These are phyloP conservation scores for Cylindrotheca closterium DNA, from an alignment of 108 stramenopile genomes.

Conservation along the genomic window DNA sequence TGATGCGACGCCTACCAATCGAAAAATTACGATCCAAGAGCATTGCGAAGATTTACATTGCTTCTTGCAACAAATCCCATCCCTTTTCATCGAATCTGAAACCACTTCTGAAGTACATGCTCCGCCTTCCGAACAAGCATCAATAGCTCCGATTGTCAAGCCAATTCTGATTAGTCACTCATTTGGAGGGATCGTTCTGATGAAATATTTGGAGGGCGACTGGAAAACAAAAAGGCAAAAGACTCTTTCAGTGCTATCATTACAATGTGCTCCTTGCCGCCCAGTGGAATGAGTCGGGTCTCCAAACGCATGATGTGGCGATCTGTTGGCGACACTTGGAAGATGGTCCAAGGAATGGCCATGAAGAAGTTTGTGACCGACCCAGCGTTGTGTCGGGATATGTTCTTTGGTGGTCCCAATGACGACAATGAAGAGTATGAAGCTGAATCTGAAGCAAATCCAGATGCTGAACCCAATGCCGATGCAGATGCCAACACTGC, in stretches of 20 bases:
- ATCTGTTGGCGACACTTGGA: conserved; percentile 40
- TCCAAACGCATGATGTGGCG: conserved; percentile 40
- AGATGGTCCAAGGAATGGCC: conserved; percentile 56
- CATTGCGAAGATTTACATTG: conserved; percentile 44
- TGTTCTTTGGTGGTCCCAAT: conserved; percentile 70
- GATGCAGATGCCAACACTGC: too few species aligned
- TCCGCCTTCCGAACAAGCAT: too few species aligned
- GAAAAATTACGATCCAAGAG: conserved; percentile 47
- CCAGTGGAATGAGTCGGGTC: conserved; percentile 70
- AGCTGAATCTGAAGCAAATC: too few species aligned
- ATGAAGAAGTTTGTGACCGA: conserved; percentile 44
- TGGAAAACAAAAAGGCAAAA: conserved; percentile 11
- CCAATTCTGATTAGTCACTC: conserved; percentile 53
- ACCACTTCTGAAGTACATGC: background rate
- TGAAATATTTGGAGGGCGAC: conserved; percentile 45
- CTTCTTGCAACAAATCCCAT: conserved; percentile 29
- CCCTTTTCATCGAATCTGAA: conserved; percentile 4
- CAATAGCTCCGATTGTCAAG: too few species aligned
- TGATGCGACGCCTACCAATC: conserved; percentile 55
- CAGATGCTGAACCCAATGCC: too few species aligned
- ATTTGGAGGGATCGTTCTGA: conserved; percentile 50
- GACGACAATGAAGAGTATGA: too few species aligned
- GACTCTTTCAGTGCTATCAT: conserved; percentile 55
- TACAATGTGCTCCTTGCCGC: conserved; percentile 79
- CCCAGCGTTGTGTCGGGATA: conserved; percentile 38